Evolutionary conservation across 495 filamentous ascomycete species (phyloP).

Genomic region (Cudoniella acicularis): DNA sequence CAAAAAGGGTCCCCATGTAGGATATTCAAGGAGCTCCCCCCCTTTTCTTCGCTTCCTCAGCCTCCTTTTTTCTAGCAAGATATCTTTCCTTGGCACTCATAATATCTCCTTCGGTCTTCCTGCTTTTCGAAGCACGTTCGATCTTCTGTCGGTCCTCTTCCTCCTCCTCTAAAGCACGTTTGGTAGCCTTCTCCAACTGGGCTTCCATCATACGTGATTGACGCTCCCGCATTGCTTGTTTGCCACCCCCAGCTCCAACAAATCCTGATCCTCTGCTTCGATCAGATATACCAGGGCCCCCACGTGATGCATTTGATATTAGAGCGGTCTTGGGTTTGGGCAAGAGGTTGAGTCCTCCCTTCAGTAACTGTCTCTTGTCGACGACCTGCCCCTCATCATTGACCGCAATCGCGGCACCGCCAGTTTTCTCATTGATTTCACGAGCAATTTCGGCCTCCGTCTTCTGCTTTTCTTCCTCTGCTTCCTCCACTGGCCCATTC

Average conservation of each 20-base stretch:
- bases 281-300: slow-evolving; percentile 24
- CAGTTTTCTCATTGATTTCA: slow-evolving; percentile 65
- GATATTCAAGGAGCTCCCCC: slow-evolving; percentile 22
- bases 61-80: slow-evolving; percentile 75
- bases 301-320: slow-evolving; percentile 30
- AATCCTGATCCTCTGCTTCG: slow-evolving; percentile 36
- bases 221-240: slow-evolving; percentile 67
- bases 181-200: slow-evolving; percentile 71
- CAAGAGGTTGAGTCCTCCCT: slow-evolving; percentile 80
- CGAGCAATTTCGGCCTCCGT: slow-evolving; percentile 66
- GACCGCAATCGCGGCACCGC: slow-evolving; percentile 62
- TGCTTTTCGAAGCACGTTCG: slow-evolving; percentile 68
- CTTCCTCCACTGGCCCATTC: slow-evolving; percentile 43
- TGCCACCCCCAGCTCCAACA: slow-evolving; percentile 43
- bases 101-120: slow-evolving; percentile 74
- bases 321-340: slow-evolving; percentile 46
- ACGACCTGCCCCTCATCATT: slow-evolving; percentile 95
- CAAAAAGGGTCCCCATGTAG: too few relatives aligned
- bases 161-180: slow-evolving; percentile 69
- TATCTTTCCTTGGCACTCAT: slow-evolving; percentile 84
- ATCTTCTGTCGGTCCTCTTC: slow-evolving; percentile 64
- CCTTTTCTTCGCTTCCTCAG: slow-evolving; percentile 63
- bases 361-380: slow-evolving; percentile 87
- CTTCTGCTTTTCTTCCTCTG: slow-evolving; percentile 51
- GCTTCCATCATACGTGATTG: slow-evolving; percentile 86